Evolutionary conservation across 2,329 filamentous ascomycete species (phyloP), one percentile per base, ranked within the genome.

Genomic region (Knoxdaviesia proteae): DNA sequence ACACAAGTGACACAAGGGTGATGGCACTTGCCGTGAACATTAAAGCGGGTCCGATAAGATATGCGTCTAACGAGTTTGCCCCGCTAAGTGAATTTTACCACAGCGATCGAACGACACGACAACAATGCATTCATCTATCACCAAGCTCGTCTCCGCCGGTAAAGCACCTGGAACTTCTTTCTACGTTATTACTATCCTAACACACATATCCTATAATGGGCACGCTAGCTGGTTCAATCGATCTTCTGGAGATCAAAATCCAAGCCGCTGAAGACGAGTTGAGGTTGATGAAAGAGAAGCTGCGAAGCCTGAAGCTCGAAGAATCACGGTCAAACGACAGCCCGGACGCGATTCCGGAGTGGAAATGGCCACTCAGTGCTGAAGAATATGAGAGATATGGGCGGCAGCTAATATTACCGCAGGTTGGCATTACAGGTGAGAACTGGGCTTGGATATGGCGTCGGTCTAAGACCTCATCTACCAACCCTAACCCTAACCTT

Each of bases 331-430:
- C 40, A 45, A 20, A 30, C 37, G 6, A 38, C 39, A 30, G 42
- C 41, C 34, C 40, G 10, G 31, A 45, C 10, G 40, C 31, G 34
- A 40, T 35, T n/a, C 11, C 37, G 42, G 41, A 39, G 1, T 63
- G 61, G 60, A 71, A 62, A 48, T 88, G 83, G 79, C 83, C 82
- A 0, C 64, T 94, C 3, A 58, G 61, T 4, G 61, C 66, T 10
- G 71, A 80, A 5, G 86, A 94, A 51, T 94, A 94, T 56, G 74
- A 74, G 49, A 71, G 87, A 47, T 96, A 96, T 61, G 86, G 84
- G 6, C 69, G 88, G 36, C 88, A 94, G 60, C 77, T 96, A 63
- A 87, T 96, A 49, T 74, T 94, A 46, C 80, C 84, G 0, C 73
- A 80, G 45, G 67, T 94, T 47, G 86, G 87, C 0, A 63, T 93